phyloP scores from a whole-genome alignment of 176 grass and related monocot genomes.

The Oropetium thomaeum region DNA sequence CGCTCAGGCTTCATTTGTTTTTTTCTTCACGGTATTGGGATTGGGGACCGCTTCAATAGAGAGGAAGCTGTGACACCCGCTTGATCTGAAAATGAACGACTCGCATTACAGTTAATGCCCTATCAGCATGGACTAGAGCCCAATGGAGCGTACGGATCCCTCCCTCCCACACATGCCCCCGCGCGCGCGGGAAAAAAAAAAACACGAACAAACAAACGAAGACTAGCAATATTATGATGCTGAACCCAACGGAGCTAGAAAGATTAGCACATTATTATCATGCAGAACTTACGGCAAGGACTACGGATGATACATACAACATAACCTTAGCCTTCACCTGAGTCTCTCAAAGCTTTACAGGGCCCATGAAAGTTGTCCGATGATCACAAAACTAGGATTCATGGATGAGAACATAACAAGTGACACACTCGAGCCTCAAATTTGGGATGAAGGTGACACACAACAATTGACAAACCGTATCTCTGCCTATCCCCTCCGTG shows the following conservation, averaged over 20 bases:
- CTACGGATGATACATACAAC: not conserved
- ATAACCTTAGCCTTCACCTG: not conserved
- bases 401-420: not conserved
- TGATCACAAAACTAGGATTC: not conserved
- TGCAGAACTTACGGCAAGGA: not conserved
- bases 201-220: no score
- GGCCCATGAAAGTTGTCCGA: not conserved
- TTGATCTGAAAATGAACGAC: no score
- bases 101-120: no score
- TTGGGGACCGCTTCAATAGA: no score
- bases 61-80: no score
- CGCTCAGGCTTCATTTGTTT: no score
- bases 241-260: not conserved
- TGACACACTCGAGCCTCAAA: not conserved
- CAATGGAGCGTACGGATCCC: no score
- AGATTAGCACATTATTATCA: not conserved
- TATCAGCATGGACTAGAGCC: no score
- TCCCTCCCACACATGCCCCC: no score
- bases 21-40: no score
- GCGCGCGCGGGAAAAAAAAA: no score
- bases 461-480: slow-evolving; percentile 18
- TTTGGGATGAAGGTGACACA: not conserved
- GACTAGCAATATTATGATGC: no score
- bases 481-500: not conserved
- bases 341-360: not conserved